A percentile compares a stretch with the other conserved stretches of the same genome.
Conservation (phyloP, 768 basidiomycete species). For the Lactifluus echinatus region DNA sequence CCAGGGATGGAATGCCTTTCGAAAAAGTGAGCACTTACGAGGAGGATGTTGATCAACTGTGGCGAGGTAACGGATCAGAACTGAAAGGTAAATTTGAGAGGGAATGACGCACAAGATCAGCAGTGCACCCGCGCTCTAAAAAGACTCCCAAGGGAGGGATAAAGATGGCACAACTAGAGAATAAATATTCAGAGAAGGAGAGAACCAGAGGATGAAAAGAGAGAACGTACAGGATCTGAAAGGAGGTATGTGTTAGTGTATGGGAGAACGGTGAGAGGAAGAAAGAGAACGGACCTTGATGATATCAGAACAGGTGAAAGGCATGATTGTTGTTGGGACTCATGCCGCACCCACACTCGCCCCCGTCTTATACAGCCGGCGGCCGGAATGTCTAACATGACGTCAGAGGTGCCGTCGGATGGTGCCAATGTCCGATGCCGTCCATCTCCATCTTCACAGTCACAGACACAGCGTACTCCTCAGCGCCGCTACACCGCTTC, state of each 20-base stretch:
- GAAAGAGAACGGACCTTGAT: conserved; percentile 50
- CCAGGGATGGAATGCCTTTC: background rate
- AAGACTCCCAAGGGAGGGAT: conserved; percentile 83
- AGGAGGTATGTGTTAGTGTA: background rate
- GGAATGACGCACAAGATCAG: conserved; percentile 52
- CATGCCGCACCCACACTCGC: background rate
- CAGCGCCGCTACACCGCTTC: conserved; percentile 39
- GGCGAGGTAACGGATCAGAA: background rate
- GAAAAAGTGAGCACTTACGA: conserved; percentile 30
- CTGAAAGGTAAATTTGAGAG: background rate
- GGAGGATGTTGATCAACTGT: conserved; percentile 61
- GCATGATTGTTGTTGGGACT: conserved; percentile 47
- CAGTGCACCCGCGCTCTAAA: conserved; percentile 75
- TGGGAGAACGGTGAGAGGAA: background rate
- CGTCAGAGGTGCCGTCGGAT: too few species aligned
- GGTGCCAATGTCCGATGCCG: too few species aligned
- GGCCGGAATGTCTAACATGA: background rate
- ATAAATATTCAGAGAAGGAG: background rate
- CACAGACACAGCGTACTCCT: too few species aligned
- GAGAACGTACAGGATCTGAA: conserved; percentile 38
- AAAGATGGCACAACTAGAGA: conserved; percentile 52
- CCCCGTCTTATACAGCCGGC: background rate
- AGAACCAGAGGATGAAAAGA: background rate
- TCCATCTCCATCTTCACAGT: too few species aligned
- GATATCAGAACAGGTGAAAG: conserved; percentile 65